These are phyloP conservation scores for Kwoniella heveanensis DNA, from an alignment of 768 basidiomycete species.

Conservation along the genomic window DNA sequence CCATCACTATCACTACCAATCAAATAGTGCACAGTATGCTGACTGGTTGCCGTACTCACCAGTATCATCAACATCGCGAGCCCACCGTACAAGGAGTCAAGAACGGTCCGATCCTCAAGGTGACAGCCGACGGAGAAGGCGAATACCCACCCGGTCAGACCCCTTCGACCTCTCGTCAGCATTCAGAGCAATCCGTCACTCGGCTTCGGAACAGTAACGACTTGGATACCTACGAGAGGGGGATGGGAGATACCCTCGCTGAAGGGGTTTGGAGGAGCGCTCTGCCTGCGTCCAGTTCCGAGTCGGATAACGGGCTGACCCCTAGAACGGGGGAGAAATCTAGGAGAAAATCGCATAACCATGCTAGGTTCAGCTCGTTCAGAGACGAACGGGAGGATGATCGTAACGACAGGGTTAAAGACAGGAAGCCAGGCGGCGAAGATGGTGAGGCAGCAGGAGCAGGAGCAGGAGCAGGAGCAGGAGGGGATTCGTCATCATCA, in stretches of 20 bases:
- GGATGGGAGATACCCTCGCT: constrained; percentile 18
- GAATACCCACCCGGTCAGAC: constrained; percentile 51
- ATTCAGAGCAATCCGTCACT: background rate
- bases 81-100: constrained; percentile 29
- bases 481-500: background rate
- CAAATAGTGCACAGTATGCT: no score
- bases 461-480: background rate
- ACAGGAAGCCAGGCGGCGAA: background rate
- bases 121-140: constrained; percentile 51
- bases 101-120: constrained; percentile 40
- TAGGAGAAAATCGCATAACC: constrained; percentile 3
- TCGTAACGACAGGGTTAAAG: no score
- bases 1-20: no score
- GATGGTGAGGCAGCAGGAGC: no score
- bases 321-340: background rate
- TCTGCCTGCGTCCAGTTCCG: background rate
- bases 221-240: constrained; percentile 21
- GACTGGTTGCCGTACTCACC: background rate
- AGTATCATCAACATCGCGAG: constrained; percentile 44
- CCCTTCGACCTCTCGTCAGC: constrained; percentile 23
- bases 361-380: constrained; percentile 24
- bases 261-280: constrained; percentile 26
- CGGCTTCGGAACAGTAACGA: constrained; percentile 22
- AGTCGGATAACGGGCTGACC: background rate
- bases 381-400: constrained; percentile 10